Percentiles rank a stretch among this genome's conserved stretches.
These are phyloP conservation scores for Inonotus obliquus DNA, from an alignment of 1,284 basidiomycete species.

Conservation along the genomic window DNA sequence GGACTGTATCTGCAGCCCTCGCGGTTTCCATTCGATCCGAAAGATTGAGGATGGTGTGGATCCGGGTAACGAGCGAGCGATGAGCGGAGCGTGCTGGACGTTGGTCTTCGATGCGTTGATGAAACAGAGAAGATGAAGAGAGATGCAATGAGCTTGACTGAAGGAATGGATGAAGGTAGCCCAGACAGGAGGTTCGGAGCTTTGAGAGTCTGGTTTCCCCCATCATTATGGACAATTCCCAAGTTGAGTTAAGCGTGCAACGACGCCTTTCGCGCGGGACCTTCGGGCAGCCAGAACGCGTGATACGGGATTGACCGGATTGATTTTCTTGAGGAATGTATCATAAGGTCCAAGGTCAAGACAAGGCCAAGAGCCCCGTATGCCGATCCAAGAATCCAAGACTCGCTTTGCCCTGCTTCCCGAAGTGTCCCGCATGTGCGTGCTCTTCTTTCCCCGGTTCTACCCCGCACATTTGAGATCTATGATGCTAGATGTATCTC, in stretches of 20 bases:
- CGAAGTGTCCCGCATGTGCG: neutral
- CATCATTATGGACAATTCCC: too few relatives aligned
- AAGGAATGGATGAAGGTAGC: too few relatives aligned
- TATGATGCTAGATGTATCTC: neutral
- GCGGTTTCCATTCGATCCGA: too few relatives aligned
- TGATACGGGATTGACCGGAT: neutral
- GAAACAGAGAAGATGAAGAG: too few relatives aligned
- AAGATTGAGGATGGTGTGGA: too few relatives aligned
- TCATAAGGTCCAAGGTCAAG: neutral
- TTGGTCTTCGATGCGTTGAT: too few relatives aligned
- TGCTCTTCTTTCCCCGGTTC: neutral
- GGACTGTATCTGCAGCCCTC: too few relatives aligned
- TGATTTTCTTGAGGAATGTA: neutral
- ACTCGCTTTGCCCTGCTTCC: neutral
- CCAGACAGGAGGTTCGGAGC: too few relatives aligned
- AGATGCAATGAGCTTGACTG: too few relatives aligned
- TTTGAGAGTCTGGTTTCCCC: too few relatives aligned
- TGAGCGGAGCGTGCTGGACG: too few relatives aligned
- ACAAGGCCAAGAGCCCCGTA: neutral
- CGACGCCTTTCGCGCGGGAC: neutral
- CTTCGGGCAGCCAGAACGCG: neutral
- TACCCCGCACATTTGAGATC: neutral
- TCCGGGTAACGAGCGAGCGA: too few relatives aligned
- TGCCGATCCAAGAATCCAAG: neutral
- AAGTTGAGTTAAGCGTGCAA: neutral